Percentiles rank a stretch among this genome's conserved stretches.
Evolutionary conservation across 148 eudicot species (phyloP).

Genomic region (Fagopyrum tataricum): DNA sequence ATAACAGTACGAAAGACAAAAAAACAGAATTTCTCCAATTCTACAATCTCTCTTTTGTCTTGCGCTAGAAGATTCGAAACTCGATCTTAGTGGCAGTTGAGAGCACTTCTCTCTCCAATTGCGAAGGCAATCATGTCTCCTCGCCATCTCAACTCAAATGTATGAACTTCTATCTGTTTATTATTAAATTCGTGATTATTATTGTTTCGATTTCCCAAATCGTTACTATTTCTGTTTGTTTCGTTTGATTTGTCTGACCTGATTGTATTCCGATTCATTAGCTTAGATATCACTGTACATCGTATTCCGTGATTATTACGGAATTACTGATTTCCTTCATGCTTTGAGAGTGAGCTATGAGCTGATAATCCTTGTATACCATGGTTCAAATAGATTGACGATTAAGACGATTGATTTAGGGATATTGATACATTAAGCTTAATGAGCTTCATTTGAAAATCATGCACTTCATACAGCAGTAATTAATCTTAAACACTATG

Average conservation of each 20-base stretch:
- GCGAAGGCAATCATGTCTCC: constrained; percentile 7
- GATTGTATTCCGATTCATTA: too few relatives aligned
- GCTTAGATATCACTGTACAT: too few relatives aligned
- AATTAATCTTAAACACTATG: neutral
- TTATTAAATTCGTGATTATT: neutral
- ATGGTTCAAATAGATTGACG: neutral
- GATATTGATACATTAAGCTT: neutral
- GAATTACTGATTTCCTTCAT: neutral
- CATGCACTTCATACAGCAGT: constrained; percentile 1
- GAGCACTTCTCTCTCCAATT: constrained; percentile 4
- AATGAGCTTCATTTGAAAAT: neutral
- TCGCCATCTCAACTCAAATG: constrained; percentile 1
- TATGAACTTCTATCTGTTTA: neutral
- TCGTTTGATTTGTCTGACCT: neutral
- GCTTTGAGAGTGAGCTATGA: constrained; percentile 6
- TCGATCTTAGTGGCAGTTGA: neutral
- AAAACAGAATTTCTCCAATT: neutral
- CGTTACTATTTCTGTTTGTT: neutral
- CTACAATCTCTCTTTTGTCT: neutral
- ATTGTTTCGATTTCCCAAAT: neutral
- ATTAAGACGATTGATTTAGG: neutral
- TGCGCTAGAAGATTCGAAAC: neutral
- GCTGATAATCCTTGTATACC: neutral
- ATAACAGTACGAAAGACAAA: neutral
- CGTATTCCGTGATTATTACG: neutral